A percentile compares a stretch with the other conserved stretches of the same genome.
Conservation (phyloP, 2,329 filamentous ascomycete genomes). For the Ophiostoma sp. region DNA sequence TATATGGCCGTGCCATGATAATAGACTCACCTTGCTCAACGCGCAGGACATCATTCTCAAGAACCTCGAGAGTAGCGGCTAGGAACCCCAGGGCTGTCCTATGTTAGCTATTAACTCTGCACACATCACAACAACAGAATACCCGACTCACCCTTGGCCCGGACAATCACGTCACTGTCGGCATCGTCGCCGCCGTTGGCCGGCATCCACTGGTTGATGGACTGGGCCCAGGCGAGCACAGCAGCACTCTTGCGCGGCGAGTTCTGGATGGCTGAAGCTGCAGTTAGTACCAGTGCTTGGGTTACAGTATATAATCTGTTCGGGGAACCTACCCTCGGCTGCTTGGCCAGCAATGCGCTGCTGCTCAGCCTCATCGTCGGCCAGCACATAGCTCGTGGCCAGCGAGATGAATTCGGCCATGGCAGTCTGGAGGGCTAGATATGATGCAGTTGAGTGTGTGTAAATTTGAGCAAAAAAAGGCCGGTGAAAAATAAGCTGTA, state of each 20-base stretch:
- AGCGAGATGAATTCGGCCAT: slow-evolving; percentile 30
- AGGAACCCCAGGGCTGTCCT: slow-evolving; percentile 51
- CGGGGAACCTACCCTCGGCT: slow-evolving; percentile 24
- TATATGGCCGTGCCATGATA: too few species aligned
- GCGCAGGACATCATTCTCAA: slow-evolving; percentile 44
- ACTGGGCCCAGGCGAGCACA: slow-evolving; percentile 29
- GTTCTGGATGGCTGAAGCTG: slow-evolving; percentile 25
- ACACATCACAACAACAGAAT: too few species aligned
- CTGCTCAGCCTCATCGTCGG: slow-evolving; percentile 28
- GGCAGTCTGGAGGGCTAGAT: not conserved
- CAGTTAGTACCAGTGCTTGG: not conserved
- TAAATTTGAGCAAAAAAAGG: not conserved
- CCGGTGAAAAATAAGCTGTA: not conserved
- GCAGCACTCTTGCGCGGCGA: slow-evolving; percentile 28
- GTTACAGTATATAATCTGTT: not conserved
- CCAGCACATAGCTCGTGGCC: slow-evolving; percentile 30
- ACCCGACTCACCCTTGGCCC: slow-evolving; percentile 43
- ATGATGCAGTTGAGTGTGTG: not conserved
- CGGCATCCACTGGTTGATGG: slow-evolving; percentile 37
- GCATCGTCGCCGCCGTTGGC: slow-evolving; percentile 19
- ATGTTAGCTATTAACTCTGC: not conserved
- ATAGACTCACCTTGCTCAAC: slow-evolving; percentile 43
- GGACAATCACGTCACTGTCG: slow-evolving; percentile 46
- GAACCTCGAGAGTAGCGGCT: slow-evolving; percentile 47
- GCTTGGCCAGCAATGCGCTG: slow-evolving; percentile 26